Percentiles rank a stretch among this genome's conserved stretches.
These are phyloP conservation scores for Trichophaea hybrida DNA, from an alignment of 2,329 filamentous ascomycete genomes.

Conservation along the genomic window DNA sequence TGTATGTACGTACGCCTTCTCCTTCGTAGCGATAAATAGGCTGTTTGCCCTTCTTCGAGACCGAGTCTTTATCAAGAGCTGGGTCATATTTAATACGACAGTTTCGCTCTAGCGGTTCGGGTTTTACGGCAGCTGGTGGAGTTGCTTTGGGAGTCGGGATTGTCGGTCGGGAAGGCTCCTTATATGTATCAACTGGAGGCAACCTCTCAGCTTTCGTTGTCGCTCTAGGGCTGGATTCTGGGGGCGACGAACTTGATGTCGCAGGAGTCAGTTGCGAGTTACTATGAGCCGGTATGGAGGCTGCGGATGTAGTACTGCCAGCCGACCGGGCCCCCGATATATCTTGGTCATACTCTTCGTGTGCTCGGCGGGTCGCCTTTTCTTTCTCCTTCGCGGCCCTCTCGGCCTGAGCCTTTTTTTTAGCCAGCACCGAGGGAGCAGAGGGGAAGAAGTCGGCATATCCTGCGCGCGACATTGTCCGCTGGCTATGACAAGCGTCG, in stretches of 20 bases:
- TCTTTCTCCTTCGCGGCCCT: slow-evolving; percentile 2
- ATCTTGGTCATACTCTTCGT: slow-evolving; percentile 20
- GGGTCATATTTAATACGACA: slow-evolving; percentile 49
- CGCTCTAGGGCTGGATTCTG: slow-evolving; percentile 5
- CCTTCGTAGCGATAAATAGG: slow-evolving; percentile 39
- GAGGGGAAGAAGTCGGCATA: slow-evolving; percentile 79
- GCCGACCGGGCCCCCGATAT: slow-evolving; percentile 12
- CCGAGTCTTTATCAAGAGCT: slow-evolving; percentile 43
- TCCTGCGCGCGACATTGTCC: slow-evolving; percentile 40
- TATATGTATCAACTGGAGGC: neutral
- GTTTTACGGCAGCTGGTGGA: slow-evolving; percentile 31
- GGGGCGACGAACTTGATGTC: slow-evolving; percentile 13
- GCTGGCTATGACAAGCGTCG: slow-evolving; percentile 23
- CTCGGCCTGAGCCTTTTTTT: slow-evolving; percentile 21
- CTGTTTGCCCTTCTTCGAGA: slow-evolving; percentile 41
- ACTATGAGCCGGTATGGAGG: neutral
- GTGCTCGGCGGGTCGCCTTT: slow-evolving; percentile 11
- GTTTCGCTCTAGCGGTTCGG: slow-evolving; percentile 37
- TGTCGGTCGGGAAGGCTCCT: slow-evolving; percentile 20
- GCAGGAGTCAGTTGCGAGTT: slow-evolving; percentile 6
- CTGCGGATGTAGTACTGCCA: slow-evolving; percentile 10
- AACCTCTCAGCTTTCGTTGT: neutral
- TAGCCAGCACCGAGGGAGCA: slow-evolving; percentile 48
- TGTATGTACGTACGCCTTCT: slow-evolving; percentile 33
- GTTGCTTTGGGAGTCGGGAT: slow-evolving; percentile 23